Evolutionary conservation across 768 basidiomycete species (phyloP), one percentile per base, ranked within the genome.

Genomic region (Royoungia palumana): DNA sequence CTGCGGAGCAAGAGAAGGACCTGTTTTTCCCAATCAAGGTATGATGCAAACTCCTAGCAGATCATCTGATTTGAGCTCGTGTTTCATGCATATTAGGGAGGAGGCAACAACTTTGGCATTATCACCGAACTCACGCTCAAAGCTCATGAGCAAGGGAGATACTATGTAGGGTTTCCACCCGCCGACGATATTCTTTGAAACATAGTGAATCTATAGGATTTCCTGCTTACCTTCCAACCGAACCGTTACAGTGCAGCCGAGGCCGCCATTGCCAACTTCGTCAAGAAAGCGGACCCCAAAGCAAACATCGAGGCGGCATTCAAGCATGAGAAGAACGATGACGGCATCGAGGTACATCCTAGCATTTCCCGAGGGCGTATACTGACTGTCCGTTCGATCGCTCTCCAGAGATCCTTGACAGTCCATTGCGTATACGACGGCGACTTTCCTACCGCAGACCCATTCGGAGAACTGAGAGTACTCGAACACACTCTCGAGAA

Each of bases 21-120:
- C 24, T 53, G 44, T 51, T 51, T 25, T 46, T 37, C 14, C 45
- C 50, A 27, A 38, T 51, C 41, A 51, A 51, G 50, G 50, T 51
- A 41, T 35, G 19, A 13, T 32, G 12, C 36, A 19, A 9, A 10
- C 9, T 22, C 27, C 6, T 17, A 6, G 5, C n/a, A 19, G 22
- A 16, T 13, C 41, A 41, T 35, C 4, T 6, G 14, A 11, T 35
- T 7, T 49, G 38, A 41, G 27, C 22, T 24, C 21, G 17, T 1
- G 2, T n/a, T 16, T 24, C 22, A 16, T 46, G 37, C 20, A 20
- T 40, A 21, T 22, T 17, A 60, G 56, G 58, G 59, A n/a, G 59
- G 58, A 28, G 56, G 55, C 14, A 61, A 61, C 41, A 65, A 65
- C 34, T 64, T 65, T 41, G 63, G 63, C n/a, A 62, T 65, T n/a